phyloP scores from a whole-genome alignment of 225 moss, liverwort and hornwort species.

The Thuidium tamariscinum region DNA sequence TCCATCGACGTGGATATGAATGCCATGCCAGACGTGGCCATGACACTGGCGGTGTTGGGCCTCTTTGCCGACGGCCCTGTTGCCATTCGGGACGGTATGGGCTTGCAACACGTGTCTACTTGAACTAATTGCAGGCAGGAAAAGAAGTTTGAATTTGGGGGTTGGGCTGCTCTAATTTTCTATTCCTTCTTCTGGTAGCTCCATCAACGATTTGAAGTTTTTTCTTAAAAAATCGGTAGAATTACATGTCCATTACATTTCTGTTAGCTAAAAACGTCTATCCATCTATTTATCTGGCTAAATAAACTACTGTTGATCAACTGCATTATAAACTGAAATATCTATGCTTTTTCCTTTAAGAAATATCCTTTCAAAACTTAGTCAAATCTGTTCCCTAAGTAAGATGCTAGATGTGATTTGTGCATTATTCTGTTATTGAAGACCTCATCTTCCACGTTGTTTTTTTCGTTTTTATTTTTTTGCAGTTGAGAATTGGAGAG shows the following conservation, averaged over 20 bases:
- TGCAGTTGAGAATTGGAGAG: conserved; percentile 98
- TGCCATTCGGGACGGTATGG: conserved; percentile 73
- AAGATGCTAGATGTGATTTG: background rate
- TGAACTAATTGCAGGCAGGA: background rate
- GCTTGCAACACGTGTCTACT: background rate
- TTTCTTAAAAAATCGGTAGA: background rate
- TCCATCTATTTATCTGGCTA: background rate
- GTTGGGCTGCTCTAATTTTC: background rate
- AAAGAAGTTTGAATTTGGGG: background rate
- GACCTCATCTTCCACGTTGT: background rate
- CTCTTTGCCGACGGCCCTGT: conserved; percentile 50
- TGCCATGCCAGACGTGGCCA: conserved; percentile 92
- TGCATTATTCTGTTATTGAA: background rate
- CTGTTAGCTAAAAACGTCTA: background rate
- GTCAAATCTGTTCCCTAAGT: background rate
- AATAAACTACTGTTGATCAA: too few relatives aligned
- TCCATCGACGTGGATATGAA: conserved; percentile 96
- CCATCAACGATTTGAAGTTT: background rate
- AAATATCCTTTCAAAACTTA: background rate
- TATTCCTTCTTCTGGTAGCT: background rate
- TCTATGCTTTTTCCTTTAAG: background rate
- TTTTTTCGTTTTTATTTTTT: background rate
- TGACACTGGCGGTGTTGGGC: conserved; percentile 94
- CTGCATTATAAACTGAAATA: background rate
- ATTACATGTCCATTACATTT: too few relatives aligned